Base-by-base conservation (phyloP, 352 stramenopile genomes). In the Pythium pectinolyticum region DNA sequence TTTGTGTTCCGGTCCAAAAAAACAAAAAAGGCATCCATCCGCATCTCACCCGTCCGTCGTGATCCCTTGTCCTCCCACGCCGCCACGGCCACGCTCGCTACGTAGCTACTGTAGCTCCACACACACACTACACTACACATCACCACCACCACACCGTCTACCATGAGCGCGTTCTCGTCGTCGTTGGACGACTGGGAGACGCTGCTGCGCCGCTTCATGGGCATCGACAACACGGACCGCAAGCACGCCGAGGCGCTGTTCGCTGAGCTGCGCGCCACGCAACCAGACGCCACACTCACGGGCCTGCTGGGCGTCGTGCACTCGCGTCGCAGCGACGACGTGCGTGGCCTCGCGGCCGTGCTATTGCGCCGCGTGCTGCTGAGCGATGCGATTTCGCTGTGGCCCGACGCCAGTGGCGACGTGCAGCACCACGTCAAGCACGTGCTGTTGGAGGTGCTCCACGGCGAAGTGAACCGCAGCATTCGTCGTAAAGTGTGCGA, bases 401-500 rank as follows among this genome's bases (percentile, higher is more conserved):
- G 85, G 85, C 81, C 80, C 15, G 65, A 82, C 15, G 85, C 82
- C 14, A 81, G 69, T 2, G 72, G 78, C 2, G 49, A 55, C 10
- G 82, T 82, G 45, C 82, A 78, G 9, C 39, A 45, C 4, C 60
- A 55, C 12, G 69, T 94, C 45, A 92, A 94, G 72, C 57, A 55
- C 14, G 67, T 88, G 61, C 70, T 94, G 51, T 69, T 94, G 41
- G 70, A 72, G 3, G 76, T 92, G 59, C 72, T 94, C 14, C 70
- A 73, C 47, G 63, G 57, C 37, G 84, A 94, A 57, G 53, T 69
- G 41, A 86, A 94, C 63, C 78, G 79, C 48, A 85, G 85, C 60
- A 92, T 94, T 64, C 82, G 86, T 15, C 82, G 86, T 34, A 91
- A 92, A 52, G 79, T 92, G 47, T 92, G 86, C 59, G 86, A 94